Evolutionary conservation across 768 basidiomycete species (phyloP).

Genomic region (Goffeauzyma gilvescens): DNA sequence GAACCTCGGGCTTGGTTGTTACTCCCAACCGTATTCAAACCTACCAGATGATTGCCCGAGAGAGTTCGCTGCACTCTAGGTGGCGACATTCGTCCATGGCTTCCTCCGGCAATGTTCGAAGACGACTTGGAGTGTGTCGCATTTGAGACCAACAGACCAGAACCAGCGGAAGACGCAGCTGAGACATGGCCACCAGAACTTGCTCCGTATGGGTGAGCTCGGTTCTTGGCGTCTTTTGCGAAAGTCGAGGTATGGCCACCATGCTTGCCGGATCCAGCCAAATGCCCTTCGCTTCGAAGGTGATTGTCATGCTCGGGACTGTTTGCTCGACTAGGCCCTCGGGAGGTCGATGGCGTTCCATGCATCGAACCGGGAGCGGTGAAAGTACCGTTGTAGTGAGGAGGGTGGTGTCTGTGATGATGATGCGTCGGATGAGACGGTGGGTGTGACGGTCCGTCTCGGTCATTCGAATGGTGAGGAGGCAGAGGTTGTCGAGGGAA

Average conservation of each 20-base stretch:
- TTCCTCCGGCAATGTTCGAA: no score
- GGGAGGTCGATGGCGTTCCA: constrained; percentile 20
- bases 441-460: constrained; percentile 3
- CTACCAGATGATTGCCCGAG: background rate
- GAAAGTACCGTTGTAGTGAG: constrained; percentile 15
- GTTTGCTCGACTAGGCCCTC: constrained; percentile 22
- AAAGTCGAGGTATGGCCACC: constrained; percentile 22
- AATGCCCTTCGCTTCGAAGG: constrained; percentile 16
- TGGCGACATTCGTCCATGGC: background rate
- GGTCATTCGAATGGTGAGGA: no score
- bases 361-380: constrained; percentile 27
- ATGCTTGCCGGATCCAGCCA: constrained; percentile 29
- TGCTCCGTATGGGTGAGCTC: constrained; percentile 11
- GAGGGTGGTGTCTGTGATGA: no score
- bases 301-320: constrained; percentile 20
- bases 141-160: no score
- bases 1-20: no score
- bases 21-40: no score
- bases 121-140: no score
- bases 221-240: constrained; percentile 25
- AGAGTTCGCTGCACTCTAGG: background rate
- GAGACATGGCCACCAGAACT: constrained; percentile 1
- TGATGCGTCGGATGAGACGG: constrained; percentile 8
- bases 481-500: constrained; percentile 14
- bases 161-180: no score